Evolutionary conservation across 2,329 filamentous ascomycete genomes (phyloP).

Genomic region (Chalaropsis ovoidea): DNA sequence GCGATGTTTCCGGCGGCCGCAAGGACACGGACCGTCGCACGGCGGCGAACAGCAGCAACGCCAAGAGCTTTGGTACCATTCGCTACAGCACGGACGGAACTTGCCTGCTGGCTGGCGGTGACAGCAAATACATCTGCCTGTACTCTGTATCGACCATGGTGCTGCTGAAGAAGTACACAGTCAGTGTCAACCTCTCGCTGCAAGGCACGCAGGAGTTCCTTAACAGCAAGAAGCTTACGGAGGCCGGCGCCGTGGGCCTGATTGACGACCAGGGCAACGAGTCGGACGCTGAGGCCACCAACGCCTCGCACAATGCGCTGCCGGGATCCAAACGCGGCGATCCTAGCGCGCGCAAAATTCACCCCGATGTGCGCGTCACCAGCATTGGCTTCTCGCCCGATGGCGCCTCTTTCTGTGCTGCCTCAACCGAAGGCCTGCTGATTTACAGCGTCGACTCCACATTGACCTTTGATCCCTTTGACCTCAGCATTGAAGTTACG

Average conservation of each 20-base stretch:
- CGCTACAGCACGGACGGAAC: conserved; percentile 86
- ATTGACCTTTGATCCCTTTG: conserved; percentile 87
- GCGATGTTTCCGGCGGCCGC: conserved; percentile 86
- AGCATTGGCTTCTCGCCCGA: conserved; percentile 81
- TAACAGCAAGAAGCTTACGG: conserved; percentile 83
- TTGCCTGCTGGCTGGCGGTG: conserved; percentile 81
- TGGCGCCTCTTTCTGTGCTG: conserved; percentile 83
- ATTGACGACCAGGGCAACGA: conserved; percentile 57
- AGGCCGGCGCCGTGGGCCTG: conserved; percentile 75
- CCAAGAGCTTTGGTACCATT: conserved; percentile 81
- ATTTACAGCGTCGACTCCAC: conserved; percentile 84
- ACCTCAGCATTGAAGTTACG: conserved; percentile 88
- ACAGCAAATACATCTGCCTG: conserved; percentile 96
- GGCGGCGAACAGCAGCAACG: conserved; percentile 80
- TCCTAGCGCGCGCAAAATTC: conserved; percentile 62
- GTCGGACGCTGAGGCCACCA: conserved; percentile 62
- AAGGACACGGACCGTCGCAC: conserved; percentile 80
- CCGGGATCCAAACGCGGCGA: conserved; percentile 79
- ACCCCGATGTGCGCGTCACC: conserved; percentile 74
- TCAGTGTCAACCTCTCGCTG: conserved; percentile 88
- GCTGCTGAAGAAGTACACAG: conserved; percentile 86
- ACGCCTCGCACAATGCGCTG: conserved; percentile 72
- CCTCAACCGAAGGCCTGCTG: conserved; percentile 84
- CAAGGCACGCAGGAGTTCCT: conserved; percentile 95
- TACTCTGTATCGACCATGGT: conserved; percentile 93